Evolutionary conservation across 495 filamentous ascomycete species (phyloP).

Genomic region (Pseudotulostoma volvatum): DNA sequence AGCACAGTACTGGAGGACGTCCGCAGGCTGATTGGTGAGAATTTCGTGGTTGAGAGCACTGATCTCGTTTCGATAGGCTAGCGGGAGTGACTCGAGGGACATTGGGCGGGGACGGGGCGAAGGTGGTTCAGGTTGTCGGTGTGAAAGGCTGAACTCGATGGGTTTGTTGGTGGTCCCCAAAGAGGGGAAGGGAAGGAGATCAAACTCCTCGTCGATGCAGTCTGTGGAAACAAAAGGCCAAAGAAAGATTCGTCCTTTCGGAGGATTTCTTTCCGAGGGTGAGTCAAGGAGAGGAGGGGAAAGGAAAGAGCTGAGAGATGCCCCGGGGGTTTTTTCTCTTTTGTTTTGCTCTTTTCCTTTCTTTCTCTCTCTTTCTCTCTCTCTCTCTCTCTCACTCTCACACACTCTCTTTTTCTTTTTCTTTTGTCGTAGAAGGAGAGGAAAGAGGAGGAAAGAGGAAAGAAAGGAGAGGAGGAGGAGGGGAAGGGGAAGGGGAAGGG

Average conservation of each 20-base stretch:
- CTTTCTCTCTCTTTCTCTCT: not conserved
- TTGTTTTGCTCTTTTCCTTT: not conserved
- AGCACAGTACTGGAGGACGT: slow-evolving; percentile 52
- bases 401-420: slow-evolving; percentile 1
- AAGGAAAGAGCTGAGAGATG: not conserved
- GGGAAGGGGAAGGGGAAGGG: slow-evolving; percentile 9
- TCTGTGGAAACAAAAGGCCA: too few species aligned
- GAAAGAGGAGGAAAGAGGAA: not conserved
- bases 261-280: too few species aligned
- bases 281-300: not conserved
- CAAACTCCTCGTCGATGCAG: too few species aligned
- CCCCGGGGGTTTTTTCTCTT: not conserved
- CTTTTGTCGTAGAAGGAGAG: slow-evolving; percentile 1
- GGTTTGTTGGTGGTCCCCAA: too few species aligned
- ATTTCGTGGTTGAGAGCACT: slow-evolving; percentile 40
- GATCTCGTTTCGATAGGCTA: slow-evolving; percentile 42
- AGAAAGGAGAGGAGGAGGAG: slow-evolving; percentile 2
- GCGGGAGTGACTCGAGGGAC: slow-evolving; percentile 31
- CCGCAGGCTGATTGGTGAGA: slow-evolving; percentile 31
- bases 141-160: too few species aligned
- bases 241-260: too few species aligned
- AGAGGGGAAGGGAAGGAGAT: too few species aligned
- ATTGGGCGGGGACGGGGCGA: not conserved
- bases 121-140: too few species aligned
- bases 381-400: too few species aligned